A percentile compares a stretch with the other conserved stretches of the same genome.
Conservation (phyloP, 164 flowering plant genomes). For the Stephania cephalantha region DNA sequence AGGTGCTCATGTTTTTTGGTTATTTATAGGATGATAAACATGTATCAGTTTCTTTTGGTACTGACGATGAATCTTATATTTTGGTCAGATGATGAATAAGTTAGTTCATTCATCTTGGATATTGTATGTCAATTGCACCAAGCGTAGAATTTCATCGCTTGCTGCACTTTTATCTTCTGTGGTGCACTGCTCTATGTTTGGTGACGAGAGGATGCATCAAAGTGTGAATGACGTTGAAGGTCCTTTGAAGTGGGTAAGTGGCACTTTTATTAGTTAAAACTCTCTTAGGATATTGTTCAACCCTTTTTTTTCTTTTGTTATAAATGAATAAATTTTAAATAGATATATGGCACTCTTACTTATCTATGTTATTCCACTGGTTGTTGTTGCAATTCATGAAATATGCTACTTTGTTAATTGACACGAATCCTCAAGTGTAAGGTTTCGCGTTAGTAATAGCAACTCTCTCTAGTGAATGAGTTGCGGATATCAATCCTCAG, state of each 20-base stretch:
- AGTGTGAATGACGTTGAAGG: slow-evolving; percentile 39
- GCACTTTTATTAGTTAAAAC: neutral
- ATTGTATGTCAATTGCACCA: slow-evolving; percentile 78
- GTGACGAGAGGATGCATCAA: slow-evolving; percentile 61
- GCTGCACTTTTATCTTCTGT: slow-evolving; percentile 91
- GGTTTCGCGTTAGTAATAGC: too few species aligned
- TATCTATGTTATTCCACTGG: neutral
- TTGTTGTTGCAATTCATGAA: neutral
- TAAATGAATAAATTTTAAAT: neutral
- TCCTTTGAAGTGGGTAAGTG: slow-evolving; percentile 90
- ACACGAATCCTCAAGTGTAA: too few species aligned
- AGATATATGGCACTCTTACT: neutral
- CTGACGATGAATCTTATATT: neutral
- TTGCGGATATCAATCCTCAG: too few species aligned
- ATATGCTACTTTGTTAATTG: neutral
- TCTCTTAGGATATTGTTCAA: neutral
- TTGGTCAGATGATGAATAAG: slow-evolving; percentile 72
- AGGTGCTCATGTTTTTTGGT: too few species aligned
- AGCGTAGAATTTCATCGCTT: slow-evolving; percentile 85
- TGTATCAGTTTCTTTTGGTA: neutral
- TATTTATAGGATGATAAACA: too few species aligned
- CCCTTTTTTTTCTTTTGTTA: neutral
- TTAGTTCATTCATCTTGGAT: slow-evolving; percentile 88
- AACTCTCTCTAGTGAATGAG: too few species aligned
- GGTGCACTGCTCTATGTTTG: slow-evolving; percentile 60